These are phyloP conservation scores for Apiotrichum laibachii DNA, from an alignment of 1,284 basidiomycete genomes.

Conservation along the genomic window DNA sequence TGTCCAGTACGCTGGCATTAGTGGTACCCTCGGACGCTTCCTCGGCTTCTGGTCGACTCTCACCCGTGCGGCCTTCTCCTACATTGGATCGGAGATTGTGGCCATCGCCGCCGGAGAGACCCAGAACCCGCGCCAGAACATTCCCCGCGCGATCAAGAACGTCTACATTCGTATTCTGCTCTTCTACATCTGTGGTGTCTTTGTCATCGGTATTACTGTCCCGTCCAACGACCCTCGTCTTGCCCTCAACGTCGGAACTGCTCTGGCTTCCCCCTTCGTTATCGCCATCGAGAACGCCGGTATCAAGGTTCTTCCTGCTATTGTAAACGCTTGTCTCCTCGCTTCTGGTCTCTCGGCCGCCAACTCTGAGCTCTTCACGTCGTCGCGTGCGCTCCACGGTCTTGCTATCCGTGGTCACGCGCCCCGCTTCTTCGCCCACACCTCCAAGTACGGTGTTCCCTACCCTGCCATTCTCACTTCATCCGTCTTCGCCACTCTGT, in stretches of 20 bases:
- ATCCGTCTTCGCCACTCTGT: slow-evolving; percentile 59
- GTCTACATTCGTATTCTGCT: slow-evolving; percentile 70
- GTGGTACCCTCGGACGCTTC: slow-evolving; percentile 11
- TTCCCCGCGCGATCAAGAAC: slow-evolving; percentile 69
- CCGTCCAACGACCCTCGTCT: slow-evolving; percentile 21
- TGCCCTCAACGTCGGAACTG: slow-evolving; percentile 15
- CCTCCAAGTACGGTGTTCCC: not conserved
- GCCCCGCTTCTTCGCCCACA: slow-evolving; percentile 27
- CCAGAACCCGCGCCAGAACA: slow-evolving; percentile 63
- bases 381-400: slow-evolving; percentile 31
- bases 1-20: slow-evolving; percentile 52
- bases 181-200: slow-evolving; percentile 54
- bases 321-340: slow-evolving; percentile 45
- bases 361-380: slow-evolving; percentile 36
- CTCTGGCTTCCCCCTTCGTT: slow-evolving; percentile 30
- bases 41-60: slow-evolving; percentile 14
- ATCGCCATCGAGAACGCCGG: slow-evolving; percentile 46
- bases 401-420: slow-evolving; percentile 35
- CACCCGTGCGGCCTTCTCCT: slow-evolving; percentile 13
- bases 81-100: slow-evolving; percentile 39
- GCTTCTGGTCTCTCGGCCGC: slow-evolving; percentile 48
- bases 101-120: slow-evolving; percentile 38
- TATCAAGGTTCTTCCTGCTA: slow-evolving; percentile 41
- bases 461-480: slow-evolving; percentile 61
- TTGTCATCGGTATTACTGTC: slow-evolving; percentile 20